These are phyloP conservation scores for Malus sieversii DNA, from an alignment of 306 rosid genomes.

Conservation along the genomic window DNA sequence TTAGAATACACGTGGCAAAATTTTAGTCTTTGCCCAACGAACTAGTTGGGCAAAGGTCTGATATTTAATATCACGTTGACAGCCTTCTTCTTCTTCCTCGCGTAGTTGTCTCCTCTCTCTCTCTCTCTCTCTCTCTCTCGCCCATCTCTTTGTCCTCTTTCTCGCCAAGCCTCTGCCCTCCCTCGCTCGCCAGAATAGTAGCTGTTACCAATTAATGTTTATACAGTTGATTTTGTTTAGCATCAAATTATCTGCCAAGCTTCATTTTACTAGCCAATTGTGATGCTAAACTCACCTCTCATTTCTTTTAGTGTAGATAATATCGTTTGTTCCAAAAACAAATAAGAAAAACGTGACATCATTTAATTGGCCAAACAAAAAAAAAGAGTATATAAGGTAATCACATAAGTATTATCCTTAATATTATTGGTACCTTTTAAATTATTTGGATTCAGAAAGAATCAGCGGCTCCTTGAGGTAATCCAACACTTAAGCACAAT, in stretches of 20 bases:
- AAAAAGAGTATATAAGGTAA: neutral
- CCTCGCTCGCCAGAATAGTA: neutral
- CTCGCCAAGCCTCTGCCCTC: too few relatives aligned
- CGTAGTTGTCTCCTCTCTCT: too few relatives aligned
- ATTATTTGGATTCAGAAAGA: conserved; percentile 22
- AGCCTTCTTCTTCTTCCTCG: too few relatives aligned
- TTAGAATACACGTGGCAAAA: too few relatives aligned
- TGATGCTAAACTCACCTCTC: rapidly evolving
- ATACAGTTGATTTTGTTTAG: neutral
- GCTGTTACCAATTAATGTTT: neutral
- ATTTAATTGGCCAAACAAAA: neutral
- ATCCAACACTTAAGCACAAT: conserved; percentile 31
- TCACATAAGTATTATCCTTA: neutral
- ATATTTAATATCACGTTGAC: too few relatives aligned
- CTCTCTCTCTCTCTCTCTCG: too few relatives aligned
- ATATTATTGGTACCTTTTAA: neutral
- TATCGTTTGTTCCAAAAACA: neutral
- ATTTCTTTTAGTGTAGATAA: too few relatives aligned
- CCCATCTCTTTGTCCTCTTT: too few relatives aligned
- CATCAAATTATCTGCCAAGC: neutral
- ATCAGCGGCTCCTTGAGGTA: conserved; percentile 17
- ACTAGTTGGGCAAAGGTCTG: too few relatives aligned
- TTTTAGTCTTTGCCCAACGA: too few relatives aligned
- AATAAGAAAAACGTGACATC: neutral
- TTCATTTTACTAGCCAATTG: too few relatives aligned